A percentile compares a stretch with the other conserved stretches of the same genome.
phyloP scores from a whole-genome alignment of 208 protist species.

The Wallacemonas collosoma region DNA sequence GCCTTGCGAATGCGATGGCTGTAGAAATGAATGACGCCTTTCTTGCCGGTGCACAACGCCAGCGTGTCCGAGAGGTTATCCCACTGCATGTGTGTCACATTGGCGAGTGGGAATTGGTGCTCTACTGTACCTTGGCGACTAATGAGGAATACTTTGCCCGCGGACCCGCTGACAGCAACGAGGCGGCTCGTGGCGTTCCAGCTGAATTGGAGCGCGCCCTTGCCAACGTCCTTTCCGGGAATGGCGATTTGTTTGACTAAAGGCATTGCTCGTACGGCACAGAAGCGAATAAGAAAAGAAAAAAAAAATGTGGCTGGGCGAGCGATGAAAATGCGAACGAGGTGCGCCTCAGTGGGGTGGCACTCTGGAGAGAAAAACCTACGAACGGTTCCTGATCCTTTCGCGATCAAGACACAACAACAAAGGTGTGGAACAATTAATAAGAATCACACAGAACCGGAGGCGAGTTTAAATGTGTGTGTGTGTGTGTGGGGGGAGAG shows the following conservation, averaged over 20 bases:
- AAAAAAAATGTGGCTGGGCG: background rate
- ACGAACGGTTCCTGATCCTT: no score
- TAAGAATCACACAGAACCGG: background rate
- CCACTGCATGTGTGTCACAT: constrained; percentile 89
- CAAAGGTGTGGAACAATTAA: no score
- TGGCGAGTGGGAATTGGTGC: constrained; percentile 71
- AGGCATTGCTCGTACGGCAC: constrained; percentile 38
- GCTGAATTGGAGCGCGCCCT: constrained; percentile 61
- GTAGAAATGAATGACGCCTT: constrained; percentile 79
- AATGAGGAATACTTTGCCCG: constrained; percentile 74
- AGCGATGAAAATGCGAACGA: no score
- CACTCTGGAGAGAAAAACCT: no score
- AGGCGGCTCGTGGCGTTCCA: constrained; percentile 74
- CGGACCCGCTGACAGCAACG: constrained; percentile 79
- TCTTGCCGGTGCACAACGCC: constrained; percentile 82
- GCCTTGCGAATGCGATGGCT: constrained; percentile 60
- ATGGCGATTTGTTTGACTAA: constrained; percentile 82
- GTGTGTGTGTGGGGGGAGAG: background rate
- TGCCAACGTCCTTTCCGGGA: constrained; percentile 54
- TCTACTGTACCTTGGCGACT: constrained; percentile 75
- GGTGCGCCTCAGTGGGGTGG: no score
- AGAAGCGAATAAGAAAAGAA: constrained; percentile 2
- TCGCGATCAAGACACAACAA: no score
- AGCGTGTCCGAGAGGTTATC: constrained; percentile 86
- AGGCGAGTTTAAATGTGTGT: background rate